Evolutionary conservation across 768 basidiomycete genomes (phyloP), one percentile per base, ranked within the genome.

Genomic region (Austroboletus eburneus): DNA sequence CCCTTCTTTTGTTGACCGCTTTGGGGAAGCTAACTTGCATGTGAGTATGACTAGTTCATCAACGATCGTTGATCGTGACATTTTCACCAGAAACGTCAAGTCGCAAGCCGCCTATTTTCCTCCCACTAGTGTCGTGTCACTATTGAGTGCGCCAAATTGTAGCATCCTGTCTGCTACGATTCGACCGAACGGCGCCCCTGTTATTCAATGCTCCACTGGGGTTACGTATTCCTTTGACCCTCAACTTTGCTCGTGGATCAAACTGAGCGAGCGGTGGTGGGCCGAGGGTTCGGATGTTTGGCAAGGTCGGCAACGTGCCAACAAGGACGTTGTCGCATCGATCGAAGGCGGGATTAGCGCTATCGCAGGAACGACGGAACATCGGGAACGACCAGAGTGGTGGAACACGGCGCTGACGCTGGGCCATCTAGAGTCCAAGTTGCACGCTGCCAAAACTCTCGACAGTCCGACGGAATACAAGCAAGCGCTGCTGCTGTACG

Each of bases 381-480:
- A 77, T 49, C 77, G 64, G 52, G 71, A 69, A 36, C 72, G 80
- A 38, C 86, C 89, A 23, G 64, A 73, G 52, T 94, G 88, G 87
- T 95, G 91, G 90, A 77, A 66, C 47, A 72, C 82, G 4, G 91
- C 93, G 17, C 63, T 93, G 58, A 87, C 89, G 13, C 75, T 99
- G 18, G 89, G 89, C 5, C 91, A 96, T 67, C 72, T 96, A 48
- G 96, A 99, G 72, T 83, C 81, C 41, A 78, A 82, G 50, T 63
- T 96, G 66, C 79, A 83, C 59, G 83, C 90, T 5, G 79, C 90
- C 16, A 77, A 71, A 52, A 62, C 80, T 39, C 71, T 97, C 29
- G 90, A 91, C 18, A 93, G 91, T 58, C 78, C 81, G n/a, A 66
- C 72, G 40, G 96, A 98, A 67, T 96, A 89, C 67, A 88, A 83